A percentile compares a stretch with the other conserved stretches of the same genome.
Conservation (phyloP, 2,329 filamentous ascomycete genomes). For the Botrytis aclada region DNA sequence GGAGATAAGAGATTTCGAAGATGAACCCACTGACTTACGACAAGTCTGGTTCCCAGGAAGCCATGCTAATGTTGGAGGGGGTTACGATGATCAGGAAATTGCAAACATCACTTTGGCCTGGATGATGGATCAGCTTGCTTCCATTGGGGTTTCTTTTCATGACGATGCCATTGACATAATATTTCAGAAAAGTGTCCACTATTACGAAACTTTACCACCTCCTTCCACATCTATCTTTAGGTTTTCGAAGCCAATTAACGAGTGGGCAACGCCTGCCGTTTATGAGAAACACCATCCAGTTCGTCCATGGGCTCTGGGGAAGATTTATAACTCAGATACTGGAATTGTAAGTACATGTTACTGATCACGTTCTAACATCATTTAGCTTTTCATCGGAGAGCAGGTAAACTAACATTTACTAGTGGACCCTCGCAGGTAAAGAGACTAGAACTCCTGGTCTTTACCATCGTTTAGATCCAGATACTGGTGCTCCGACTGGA, state of each 20-base stretch:
- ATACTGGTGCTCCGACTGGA: constrained; percentile 40
- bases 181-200: constrained; percentile 34
- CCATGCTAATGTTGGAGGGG: constrained; percentile 49
- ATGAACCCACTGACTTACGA: constrained; percentile 30
- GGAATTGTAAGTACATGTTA: constrained; percentile 22
- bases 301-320: constrained; percentile 39
- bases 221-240: constrained; percentile 22
- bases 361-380: constrained; percentile 19
- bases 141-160: constrained; percentile 39
- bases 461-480: constrained; percentile 40
- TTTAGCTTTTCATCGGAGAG: constrained; percentile 23
- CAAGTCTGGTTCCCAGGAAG: constrained; percentile 49
- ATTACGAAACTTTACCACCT: constrained; percentile 31
- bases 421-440: constrained; percentile 44
- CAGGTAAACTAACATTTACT: background rate
- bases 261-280: constrained; percentile 49
- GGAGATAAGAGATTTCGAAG: constrained; percentile 34
- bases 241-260: constrained; percentile 26
- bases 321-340: constrained; percentile 37
- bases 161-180: constrained; percentile 37
- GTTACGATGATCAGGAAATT: constrained; percentile 47
- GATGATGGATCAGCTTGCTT: constrained; percentile 48
- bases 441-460: constrained; percentile 39
- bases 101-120: constrained; percentile 48
- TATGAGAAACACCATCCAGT: constrained; percentile 47